A percentile compares a stretch with the other conserved stretches of the same genome.
These are phyloP conservation scores for Hyaloraphidium curvatum DNA, from an alignment of 192 early-diverging fungal genomes.

Conservation along the genomic window DNA sequence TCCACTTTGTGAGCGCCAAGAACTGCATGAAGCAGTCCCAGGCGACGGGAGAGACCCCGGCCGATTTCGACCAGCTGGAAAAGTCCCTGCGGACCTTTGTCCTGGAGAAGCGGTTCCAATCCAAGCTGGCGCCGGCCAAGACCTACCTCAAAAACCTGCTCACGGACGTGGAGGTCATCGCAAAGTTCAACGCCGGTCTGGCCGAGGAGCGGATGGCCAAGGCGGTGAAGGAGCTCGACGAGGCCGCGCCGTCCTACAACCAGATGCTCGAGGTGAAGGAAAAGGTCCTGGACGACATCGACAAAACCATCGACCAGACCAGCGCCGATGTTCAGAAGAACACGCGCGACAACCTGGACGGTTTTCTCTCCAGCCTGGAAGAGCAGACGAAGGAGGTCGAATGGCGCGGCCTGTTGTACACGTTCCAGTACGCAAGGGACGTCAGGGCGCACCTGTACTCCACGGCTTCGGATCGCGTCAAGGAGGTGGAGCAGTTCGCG, in stretches of 20 bases:
- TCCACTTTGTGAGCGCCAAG: conserved; percentile 85
- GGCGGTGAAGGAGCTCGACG: conserved; percentile 38
- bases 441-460: conserved; percentile 29
- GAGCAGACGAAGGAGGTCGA: conserved; percentile 41
- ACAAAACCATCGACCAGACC: conserved; percentile 22
- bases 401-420: conserved; percentile 60
- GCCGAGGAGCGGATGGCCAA: conserved; percentile 37
- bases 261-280: conserved; percentile 53
- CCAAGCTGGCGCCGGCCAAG: conserved; percentile 86
- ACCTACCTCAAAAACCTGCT: conserved; percentile 75
- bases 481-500: background rate
- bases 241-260: conserved; percentile 51
- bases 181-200: conserved; percentile 44
- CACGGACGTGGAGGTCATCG: conserved; percentile 50
- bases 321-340: conserved; percentile 10
- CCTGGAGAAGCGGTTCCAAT: conserved; percentile 81
- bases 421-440: conserved; percentile 73
- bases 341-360: conserved; percentile 12
- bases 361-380: conserved; percentile 49
- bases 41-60: conserved; percentile 6
- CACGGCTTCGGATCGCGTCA: conserved; percentile 15
- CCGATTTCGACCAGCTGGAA: conserved; percentile 68
- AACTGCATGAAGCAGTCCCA: conserved; percentile 10
- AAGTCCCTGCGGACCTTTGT: conserved; percentile 74
- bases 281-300: conserved; percentile 35